Percentiles rank a stretch among this genome's conserved stretches.
Conservation (phyloP, 2,329 filamentous ascomycete genomes). For the Neonectria hederae region DNA sequence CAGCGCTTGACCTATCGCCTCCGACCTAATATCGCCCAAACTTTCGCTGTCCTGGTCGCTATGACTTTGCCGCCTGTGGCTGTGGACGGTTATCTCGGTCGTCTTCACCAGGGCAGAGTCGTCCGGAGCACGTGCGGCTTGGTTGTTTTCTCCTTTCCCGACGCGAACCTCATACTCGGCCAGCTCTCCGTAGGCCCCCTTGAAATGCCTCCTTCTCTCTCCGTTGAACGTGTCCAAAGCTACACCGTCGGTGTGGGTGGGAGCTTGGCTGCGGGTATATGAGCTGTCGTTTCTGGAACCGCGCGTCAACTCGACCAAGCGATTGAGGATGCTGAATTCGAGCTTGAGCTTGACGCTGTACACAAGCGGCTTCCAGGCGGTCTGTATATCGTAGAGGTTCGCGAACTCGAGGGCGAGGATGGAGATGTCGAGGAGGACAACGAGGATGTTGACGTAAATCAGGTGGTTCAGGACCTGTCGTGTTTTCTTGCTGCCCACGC, state of each 20-base stretch:
- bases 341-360: slow-evolving; percentile 51
- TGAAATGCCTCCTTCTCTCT: slow-evolving; percentile 26
- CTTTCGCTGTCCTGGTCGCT: slow-evolving; percentile 11
- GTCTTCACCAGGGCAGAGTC: slow-evolving; percentile 30
- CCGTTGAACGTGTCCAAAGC: slow-evolving; percentile 33
- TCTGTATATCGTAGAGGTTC: slow-evolving; percentile 45
- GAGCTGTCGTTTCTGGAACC: slow-evolving; percentile 31
- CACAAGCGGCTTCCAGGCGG: slow-evolving; percentile 38
- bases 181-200: slow-evolving; percentile 6
- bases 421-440: slow-evolving; percentile 51
- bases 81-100: slow-evolving; percentile 31
- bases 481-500: slow-evolving; percentile 27
- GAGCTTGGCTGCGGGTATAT: slow-evolving; percentile 29
- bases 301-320: slow-evolving; percentile 41
- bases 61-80: slow-evolving; percentile 19
- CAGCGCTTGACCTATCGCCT: neutral
- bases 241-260: slow-evolving; percentile 23
- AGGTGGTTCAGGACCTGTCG: slow-evolving; percentile 46
- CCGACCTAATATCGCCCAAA: slow-evolving; percentile 1
- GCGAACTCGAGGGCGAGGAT: slow-evolving; percentile 50
- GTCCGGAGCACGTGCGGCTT: slow-evolving; percentile 1
- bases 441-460: slow-evolving; percentile 54
- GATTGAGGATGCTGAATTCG: slow-evolving; percentile 51
- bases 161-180: slow-evolving; percentile 36
- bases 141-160: slow-evolving; percentile 22